phyloP scores from a whole-genome alignment of 1,139 yeast species.

The Magnusiomyces tetraspermus region DNA sequence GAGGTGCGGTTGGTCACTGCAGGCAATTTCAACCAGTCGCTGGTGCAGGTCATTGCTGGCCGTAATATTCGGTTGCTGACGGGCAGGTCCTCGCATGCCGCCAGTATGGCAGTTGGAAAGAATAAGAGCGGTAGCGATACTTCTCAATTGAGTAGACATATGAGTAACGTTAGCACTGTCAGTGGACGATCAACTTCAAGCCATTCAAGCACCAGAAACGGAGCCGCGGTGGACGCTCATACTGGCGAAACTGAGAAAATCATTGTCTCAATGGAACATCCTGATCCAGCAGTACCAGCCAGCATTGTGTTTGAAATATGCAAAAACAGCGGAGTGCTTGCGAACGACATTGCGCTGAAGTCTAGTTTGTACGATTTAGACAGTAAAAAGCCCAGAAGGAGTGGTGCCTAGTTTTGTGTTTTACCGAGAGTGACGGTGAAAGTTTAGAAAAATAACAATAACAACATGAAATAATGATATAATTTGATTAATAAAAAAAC shows the following conservation, averaged over 20 bases:
- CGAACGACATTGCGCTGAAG: not conserved
- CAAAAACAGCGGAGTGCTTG: not conserved
- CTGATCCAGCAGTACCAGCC: not conserved
- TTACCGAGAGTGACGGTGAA: no score
- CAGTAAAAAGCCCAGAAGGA: not conserved
- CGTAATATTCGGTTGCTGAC: slow-evolving; percentile 12
- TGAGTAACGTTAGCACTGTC: no score
- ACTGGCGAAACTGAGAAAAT: not conserved
- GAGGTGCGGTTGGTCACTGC: slow-evolving; percentile 13
- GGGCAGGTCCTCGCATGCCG: not conserved
- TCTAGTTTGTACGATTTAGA: slow-evolving; percentile 1
- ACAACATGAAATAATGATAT: no score
- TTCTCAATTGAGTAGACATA: no score
- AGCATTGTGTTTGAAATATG: not conserved
- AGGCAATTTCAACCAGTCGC: slow-evolving; percentile 8
- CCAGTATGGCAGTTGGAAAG: not conserved
- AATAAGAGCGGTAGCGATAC: not conserved
- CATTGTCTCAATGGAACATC: slow-evolving; percentile 1
- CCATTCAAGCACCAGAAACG: no score
- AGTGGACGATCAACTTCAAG: no score
- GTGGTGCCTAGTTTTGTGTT: no score
- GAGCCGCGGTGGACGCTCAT: not conserved
- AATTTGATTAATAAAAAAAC: no score
- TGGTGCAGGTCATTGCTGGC: slow-evolving; percentile 15
- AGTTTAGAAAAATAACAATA: no score